Evolutionary conservation across 2,329 filamentous ascomycete species (phyloP).

Genomic region (Amesomyces nigricolor): DNA sequence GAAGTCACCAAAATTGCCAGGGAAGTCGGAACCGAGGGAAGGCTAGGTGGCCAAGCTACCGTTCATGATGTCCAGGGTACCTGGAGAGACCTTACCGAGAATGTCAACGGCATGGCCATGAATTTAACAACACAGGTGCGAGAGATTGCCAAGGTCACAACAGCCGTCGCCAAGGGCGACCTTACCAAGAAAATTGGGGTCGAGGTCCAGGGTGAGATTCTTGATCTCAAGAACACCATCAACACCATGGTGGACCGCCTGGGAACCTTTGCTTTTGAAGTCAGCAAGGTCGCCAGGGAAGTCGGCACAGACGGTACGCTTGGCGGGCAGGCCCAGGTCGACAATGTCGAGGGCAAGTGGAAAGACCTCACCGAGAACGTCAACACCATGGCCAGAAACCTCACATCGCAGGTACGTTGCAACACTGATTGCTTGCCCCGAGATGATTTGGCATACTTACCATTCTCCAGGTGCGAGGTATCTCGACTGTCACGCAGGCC

Average conservation of each 20-base stretch:
- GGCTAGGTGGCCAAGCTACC: constrained; percentile 88
- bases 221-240: constrained; percentile 94
- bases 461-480: constrained; percentile 67
- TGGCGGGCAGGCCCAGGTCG: constrained; percentile 87
- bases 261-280: constrained; percentile 91
- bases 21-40: constrained; percentile 93
- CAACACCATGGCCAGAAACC: constrained; percentile 67
- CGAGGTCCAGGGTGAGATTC: constrained; percentile 87
- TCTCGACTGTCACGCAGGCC: constrained; percentile 88
- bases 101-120: constrained; percentile 98
- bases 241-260: constrained; percentile 98
- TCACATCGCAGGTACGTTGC: constrained; percentile 54
- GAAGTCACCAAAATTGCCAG: constrained; percentile 95
- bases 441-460: background rate
- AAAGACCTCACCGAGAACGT: constrained; percentile 91
- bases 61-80: constrained; percentile 96
- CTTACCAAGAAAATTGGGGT: constrained; percentile 94
- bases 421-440: background rate
- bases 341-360: constrained; percentile 96
- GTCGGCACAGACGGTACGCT: constrained; percentile 94
- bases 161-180: constrained; percentile 89
- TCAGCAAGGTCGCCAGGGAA: constrained; percentile 90
- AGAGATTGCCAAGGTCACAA: constrained; percentile 95
- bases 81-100: constrained; percentile 91
- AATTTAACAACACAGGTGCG: constrained; percentile 96